Percentiles rank a stretch among this genome's conserved stretches.
Evolutionary conservation across 208 protist species (phyloP).

Genomic region (Leishmania lainsoni): DNA sequence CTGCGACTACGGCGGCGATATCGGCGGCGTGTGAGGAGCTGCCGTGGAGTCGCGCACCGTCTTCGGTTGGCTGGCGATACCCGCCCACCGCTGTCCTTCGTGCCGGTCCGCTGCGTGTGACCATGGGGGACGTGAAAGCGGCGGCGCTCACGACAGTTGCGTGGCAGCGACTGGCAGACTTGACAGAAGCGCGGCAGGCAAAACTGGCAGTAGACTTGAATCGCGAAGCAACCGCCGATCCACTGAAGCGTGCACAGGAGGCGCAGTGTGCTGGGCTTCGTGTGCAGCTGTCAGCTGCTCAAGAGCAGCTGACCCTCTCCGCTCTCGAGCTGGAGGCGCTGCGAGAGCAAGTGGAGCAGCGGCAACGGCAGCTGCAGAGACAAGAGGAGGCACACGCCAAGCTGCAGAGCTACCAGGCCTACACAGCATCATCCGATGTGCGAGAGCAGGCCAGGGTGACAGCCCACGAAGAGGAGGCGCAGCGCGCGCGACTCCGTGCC

Average conservation of each 20-base stretch:
- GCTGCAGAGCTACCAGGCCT: slow-evolving; percentile 9
- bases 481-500: slow-evolving; percentile 36
- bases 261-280: slow-evolving; percentile 41
- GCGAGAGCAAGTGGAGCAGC: slow-evolving; percentile 31
- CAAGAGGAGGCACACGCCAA: slow-evolving; percentile 37
- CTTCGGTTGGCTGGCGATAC: slow-evolving; percentile 28
- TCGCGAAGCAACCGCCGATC: slow-evolving; percentile 1
- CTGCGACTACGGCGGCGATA: slow-evolving; percentile 4
- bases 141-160: slow-evolving; percentile 39
- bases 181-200: slow-evolving; percentile 28
- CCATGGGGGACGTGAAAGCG: slow-evolving; percentile 54
- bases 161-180: slow-evolving; percentile 37
- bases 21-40: slow-evolving; percentile 26
- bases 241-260: slow-evolving; percentile 10
- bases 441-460: background rate
- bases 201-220: slow-evolving; percentile 33
- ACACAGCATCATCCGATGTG: slow-evolving; percentile 1
- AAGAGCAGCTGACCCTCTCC: slow-evolving; percentile 35
- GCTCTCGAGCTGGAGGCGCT: slow-evolving; percentile 40
- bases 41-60: slow-evolving; percentile 32
- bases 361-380: slow-evolving; percentile 22
- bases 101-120: slow-evolving; percentile 18
- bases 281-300: slow-evolving; percentile 34
- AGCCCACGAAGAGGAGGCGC: slow-evolving; percentile 32
- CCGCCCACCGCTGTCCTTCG: slow-evolving; percentile 17